phyloP scores from a whole-genome alignment of 1,284 basidiomycete species.

The Ceratobasidium sp. region DNA sequence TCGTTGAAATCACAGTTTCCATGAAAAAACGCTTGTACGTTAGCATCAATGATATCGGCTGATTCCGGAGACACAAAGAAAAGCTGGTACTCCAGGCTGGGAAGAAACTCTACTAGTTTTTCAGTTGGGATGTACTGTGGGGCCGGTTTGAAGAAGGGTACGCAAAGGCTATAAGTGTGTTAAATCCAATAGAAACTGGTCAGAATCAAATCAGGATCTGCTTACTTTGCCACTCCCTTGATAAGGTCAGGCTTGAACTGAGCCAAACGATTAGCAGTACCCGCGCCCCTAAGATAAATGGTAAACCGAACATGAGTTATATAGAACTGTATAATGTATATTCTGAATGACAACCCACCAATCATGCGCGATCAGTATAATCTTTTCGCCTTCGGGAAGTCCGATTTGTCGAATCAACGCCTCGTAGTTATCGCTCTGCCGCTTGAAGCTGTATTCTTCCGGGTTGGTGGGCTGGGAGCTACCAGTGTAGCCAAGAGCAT shows the following conservation, averaged over 20 bases:
- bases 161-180: constrained; percentile 8
- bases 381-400: constrained; percentile 34
- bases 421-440: constrained; percentile 36
- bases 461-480: constrained; percentile 38
- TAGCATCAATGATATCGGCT: constrained; percentile 30
- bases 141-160: constrained; percentile 20
- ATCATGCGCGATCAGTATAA: constrained; percentile 35
- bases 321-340: too few relatives aligned
- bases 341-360: neutral
- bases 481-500: constrained; percentile 34
- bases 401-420: constrained; percentile 19
- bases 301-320: neutral
- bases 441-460: constrained; percentile 31
- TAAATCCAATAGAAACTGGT: neutral
- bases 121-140: constrained; percentile 16
- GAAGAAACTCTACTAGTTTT: neutral
- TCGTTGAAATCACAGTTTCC: too few relatives aligned
- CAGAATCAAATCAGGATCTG: neutral
- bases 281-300: constrained; percentile 19
- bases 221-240: constrained; percentile 36
- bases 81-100: constrained; percentile 37
- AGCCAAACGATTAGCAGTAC: constrained; percentile 13
- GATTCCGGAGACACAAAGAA: constrained; percentile 39
- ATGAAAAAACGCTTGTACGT: neutral
- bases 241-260: constrained; percentile 40